Conservation (phyloP, 305 asterid species). For the Salvia sclarea region DNA sequence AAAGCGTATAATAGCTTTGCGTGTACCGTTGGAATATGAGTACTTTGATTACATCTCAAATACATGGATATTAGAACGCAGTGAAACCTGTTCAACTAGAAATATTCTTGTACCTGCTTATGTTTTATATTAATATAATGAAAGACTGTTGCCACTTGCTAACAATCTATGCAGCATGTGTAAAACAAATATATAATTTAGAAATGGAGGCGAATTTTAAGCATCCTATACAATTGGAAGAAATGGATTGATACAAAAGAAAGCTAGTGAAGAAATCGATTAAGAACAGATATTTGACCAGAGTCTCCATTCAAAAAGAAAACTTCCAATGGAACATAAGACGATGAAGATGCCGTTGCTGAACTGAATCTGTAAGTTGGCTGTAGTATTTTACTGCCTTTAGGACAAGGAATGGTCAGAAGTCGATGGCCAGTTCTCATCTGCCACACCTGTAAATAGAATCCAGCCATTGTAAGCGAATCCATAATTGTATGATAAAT, state of each 20-base stretch:
- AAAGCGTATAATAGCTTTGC: neutral
- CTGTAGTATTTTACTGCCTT: slow-evolving; percentile 86
- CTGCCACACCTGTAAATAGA: slow-evolving; percentile 78
- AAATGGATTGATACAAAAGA: slow-evolving; percentile 16
- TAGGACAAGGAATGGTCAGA: slow-evolving; percentile 79
- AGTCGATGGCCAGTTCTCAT: slow-evolving; percentile 95
- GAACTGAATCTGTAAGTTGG: slow-evolving; percentile 86
- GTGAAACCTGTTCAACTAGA: neutral
- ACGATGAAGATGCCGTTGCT: slow-evolving; percentile 40
- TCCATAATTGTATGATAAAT: neutral
- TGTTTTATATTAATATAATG: too few relatives aligned
- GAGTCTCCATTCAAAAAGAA: slow-evolving; percentile 94
- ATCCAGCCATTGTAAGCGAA: neutral
- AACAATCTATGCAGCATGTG: neutral
- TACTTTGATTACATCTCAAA: neutral
- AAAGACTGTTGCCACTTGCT: too few relatives aligned
- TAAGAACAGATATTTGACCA: slow-evolving; percentile 78
- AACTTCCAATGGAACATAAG: slow-evolving; percentile 75
- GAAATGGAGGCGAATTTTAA: neutral
- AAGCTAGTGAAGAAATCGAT: slow-evolving; percentile 54
- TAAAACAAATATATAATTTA: slow-evolving; percentile 9
- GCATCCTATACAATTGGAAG: slow-evolving; percentile 33
- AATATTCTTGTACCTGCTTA: neutral
- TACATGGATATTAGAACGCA: neutral
- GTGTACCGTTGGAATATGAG: neutral